Evolutionary conservation across 306 rosid species (phyloP), one percentile per base, ranked within the genome.

Genomic region (Sicyos baderoa): DNA sequence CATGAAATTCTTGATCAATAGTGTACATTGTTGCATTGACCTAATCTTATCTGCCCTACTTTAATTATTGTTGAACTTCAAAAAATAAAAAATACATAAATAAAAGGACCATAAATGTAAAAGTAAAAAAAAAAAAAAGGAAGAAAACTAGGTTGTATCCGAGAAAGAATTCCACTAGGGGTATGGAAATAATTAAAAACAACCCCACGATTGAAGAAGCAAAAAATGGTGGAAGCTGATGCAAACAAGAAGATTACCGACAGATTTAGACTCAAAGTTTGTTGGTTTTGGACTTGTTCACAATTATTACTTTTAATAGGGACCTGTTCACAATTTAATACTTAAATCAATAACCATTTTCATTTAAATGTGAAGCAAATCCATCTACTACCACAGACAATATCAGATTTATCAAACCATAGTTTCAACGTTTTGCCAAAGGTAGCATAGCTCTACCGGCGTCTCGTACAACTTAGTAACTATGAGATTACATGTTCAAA

Each of bases 131-230:
- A 35, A 35, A 32, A 32, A 55, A 22, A 25, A 57, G 18, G 6
- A 15, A 57, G 25, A 25, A 57, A 23, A 13, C 3, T 1, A 1
- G 4, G 62, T 56, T 27, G 42, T 25, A 15, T 58, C 12, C 6
- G 16, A 27, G 6, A 29, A 59, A 59, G 65, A 59, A 59, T 6
- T 57, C 65, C 65, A 59, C 65, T 59, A 59, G 7, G 22, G 47
- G 45, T 8, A 14, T 14, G 6, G n/a, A 25, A 56, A 3, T 58
- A 35, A 35, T 35, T 35, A 6, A 35, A 60, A 32, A 60, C 67
- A 60, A 32, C 12, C 15, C 67, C 67, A 60, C 48, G 8, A 60
- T 60, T 58, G 48, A 37, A 8, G 68, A 61, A 37, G 25, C 68
- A 61, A 61, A 2, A 9, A 9, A 9, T 61, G 25, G 67, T 60